Conservation (phyloP, 208 protist species). For the Endotrypanum monterogeii region DNA sequence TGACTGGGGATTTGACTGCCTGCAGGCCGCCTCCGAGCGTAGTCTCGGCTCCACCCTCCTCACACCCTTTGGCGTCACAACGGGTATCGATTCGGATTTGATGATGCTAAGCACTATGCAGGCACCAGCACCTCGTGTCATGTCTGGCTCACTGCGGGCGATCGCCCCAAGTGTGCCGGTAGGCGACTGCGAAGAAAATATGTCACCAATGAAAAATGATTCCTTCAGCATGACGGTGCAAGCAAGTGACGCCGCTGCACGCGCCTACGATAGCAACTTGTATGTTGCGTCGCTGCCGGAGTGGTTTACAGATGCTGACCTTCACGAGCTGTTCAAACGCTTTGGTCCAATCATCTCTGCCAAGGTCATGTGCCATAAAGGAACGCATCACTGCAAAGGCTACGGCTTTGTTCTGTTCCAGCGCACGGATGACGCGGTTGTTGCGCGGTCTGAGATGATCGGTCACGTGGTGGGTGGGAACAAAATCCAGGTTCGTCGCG, state of each 20-base stretch:
- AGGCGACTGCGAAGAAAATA: constrained; percentile 22
- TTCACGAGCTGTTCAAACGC: constrained; percentile 54
- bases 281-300: constrained; percentile 71
- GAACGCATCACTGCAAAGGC: constrained; percentile 59
- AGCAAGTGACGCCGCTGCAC: constrained; percentile 22
- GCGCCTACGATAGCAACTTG: constrained; percentile 56
- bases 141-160: constrained; percentile 9
- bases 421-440: constrained; percentile 44
- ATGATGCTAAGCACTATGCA: constrained; percentile 11
- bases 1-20: constrained; percentile 33
- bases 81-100: constrained; percentile 8
- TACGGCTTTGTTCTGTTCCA: constrained; percentile 85
- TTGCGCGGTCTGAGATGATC: constrained; percentile 59
- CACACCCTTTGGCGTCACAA: constrained; percentile 12
- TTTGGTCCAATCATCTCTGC: constrained; percentile 68
- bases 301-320: constrained; percentile 53
- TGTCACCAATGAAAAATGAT: constrained; percentile 33
- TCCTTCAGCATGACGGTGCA: constrained; percentile 16
- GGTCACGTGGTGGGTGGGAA: constrained; percentile 57
- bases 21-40: constrained; percentile 18
- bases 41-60: neutral
- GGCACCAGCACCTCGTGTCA: neutral
- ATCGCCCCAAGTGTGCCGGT: neutral
- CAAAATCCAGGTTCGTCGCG: constrained; percentile 71
- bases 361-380: constrained; percentile 76